Conservation (phyloP, 495 filamentous ascomycete species). For the Bathelium albidoporum region DNA sequence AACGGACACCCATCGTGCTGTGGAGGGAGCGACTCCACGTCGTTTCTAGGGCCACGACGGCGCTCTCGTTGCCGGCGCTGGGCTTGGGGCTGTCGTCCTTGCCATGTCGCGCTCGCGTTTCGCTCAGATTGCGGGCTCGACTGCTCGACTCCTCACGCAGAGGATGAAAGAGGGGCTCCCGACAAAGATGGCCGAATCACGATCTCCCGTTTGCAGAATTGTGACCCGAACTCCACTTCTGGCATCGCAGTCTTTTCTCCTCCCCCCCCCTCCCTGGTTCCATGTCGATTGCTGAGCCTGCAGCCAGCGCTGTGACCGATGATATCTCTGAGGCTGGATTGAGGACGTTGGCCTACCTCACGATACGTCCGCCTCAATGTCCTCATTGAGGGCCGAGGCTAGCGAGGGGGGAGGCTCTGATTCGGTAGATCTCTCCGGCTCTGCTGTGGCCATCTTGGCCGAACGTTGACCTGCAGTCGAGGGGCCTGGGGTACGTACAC, state of each 20-base stretch:
- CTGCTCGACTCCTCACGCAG: slow-evolving; percentile 4
- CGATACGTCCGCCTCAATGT: neutral
- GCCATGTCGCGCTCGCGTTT: slow-evolving; percentile 1
- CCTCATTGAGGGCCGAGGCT: neutral
- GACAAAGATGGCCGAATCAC: slow-evolving; percentile 4
- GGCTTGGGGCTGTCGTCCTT: neutral
- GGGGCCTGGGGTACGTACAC: neutral
- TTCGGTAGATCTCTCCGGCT: neutral
- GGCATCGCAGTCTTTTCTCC: neutral
- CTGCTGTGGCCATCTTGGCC: neutral
- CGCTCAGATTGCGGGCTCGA: neutral
- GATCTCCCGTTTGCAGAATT: neutral
- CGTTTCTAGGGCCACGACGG: neutral
- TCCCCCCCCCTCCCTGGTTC: no score
- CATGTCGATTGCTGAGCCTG: slow-evolving; percentile 2
- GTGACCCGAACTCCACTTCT: neutral
- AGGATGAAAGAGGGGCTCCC: slow-evolving; percentile 2
- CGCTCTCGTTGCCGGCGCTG: neutral
- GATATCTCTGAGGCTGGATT: neutral
- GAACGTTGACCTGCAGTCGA: neutral
- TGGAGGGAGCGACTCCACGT: neutral
- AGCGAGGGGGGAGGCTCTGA: neutral
- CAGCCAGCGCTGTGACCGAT: neutral
- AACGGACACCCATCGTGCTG: neutral
- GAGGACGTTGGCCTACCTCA: neutral